Evolutionary conservation across 495 filamentous ascomycete species (phyloP).

Genomic region (Neurospora sublineolata): DNA sequence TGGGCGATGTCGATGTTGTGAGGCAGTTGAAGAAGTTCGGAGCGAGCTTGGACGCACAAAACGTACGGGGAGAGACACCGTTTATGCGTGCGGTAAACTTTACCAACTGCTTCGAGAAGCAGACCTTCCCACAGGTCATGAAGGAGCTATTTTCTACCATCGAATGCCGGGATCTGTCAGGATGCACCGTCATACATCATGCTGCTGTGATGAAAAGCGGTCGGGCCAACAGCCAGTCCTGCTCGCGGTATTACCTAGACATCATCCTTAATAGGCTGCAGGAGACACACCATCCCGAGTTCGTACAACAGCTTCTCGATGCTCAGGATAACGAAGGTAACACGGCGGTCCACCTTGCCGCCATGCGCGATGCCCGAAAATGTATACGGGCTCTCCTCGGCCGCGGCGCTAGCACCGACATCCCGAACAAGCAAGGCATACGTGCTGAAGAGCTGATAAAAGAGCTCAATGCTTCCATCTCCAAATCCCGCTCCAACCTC

Average conservation of each 20-base stretch:
- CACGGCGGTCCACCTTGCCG: slow-evolving; percentile 79
- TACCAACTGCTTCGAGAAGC: slow-evolving; percentile 88
- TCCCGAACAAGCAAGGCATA: slow-evolving; percentile 66
- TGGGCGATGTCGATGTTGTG: slow-evolving; percentile 90
- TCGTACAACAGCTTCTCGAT: slow-evolving; percentile 59
- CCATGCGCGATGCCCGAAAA: slow-evolving; percentile 63
- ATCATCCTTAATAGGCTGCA: slow-evolving; percentile 74
- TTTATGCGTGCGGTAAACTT: slow-evolving; percentile 91
- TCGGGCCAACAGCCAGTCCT: slow-evolving; percentile 62
- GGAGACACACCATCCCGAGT: slow-evolving; percentile 51
- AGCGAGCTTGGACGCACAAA: slow-evolving; percentile 55
- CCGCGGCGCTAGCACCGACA: slow-evolving; percentile 61
- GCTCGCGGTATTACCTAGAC: slow-evolving; percentile 84
- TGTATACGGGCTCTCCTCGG: slow-evolving; percentile 61
- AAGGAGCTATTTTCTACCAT: slow-evolving; percentile 69
- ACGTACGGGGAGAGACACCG: slow-evolving; percentile 78
- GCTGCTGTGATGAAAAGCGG: slow-evolving; percentile 72
- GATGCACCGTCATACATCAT: slow-evolving; percentile 84
- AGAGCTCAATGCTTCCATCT: slow-evolving; percentile 41
- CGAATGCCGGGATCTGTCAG: slow-evolving; percentile 58
- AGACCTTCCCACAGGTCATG: slow-evolving; percentile 71
- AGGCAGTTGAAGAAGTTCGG: slow-evolving; percentile 68
- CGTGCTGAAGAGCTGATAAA: slow-evolving; percentile 66
- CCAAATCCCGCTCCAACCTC: slow-evolving; percentile 27
- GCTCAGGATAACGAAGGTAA: slow-evolving; percentile 73